phyloP scores from a whole-genome alignment of 2,329 filamentous ascomycete genomes.

The Apiospora rasikravindrae region DNA sequence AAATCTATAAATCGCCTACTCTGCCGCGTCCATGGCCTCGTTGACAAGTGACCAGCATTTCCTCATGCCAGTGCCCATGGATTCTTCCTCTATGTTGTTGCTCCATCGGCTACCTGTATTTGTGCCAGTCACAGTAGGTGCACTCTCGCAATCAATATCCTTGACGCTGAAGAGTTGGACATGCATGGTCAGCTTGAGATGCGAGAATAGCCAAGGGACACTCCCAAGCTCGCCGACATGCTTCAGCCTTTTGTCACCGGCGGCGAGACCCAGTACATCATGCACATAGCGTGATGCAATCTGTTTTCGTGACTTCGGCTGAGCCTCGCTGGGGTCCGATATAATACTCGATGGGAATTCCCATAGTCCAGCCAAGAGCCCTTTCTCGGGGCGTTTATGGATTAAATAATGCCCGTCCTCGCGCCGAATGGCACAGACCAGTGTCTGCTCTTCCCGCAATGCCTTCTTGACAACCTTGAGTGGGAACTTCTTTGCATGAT shows the following conservation, averaged over 20 bases:
- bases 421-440: slow-evolving; percentile 57
- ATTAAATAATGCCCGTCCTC: slow-evolving; percentile 52
- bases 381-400: slow-evolving; percentile 57
- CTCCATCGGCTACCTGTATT: slow-evolving; percentile 41
- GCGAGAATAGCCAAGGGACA: slow-evolving; percentile 63
- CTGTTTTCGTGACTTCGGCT: slow-evolving; percentile 39
- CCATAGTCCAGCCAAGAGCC: slow-evolving; percentile 61
- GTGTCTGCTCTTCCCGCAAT: slow-evolving; percentile 55
- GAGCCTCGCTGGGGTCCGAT: slow-evolving; percentile 33
- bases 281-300: slow-evolving; percentile 44
- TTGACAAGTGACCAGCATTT: slow-evolving; percentile 58
- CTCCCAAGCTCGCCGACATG: slow-evolving; percentile 52
- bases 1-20: neutral
- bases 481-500: slow-evolving; percentile 57
- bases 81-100: slow-evolving; percentile 51
- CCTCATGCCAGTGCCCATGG: slow-evolving; percentile 64
- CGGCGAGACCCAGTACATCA: slow-evolving; percentile 30
- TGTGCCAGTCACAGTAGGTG: slow-evolving; percentile 14
- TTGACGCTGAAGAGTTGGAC: slow-evolving; percentile 55
- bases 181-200: slow-evolving; percentile 62
- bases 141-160: slow-evolving; percentile 18
- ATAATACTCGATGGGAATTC: slow-evolving; percentile 57
- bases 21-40: slow-evolving; percentile 25
- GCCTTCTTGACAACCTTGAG: slow-evolving; percentile 57
- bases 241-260: slow-evolving; percentile 30